Percentiles rank a stretch among this genome's conserved stretches.
Conservation (phyloP, 805 yeast genomes). For the Torulaspora microellipsoides region DNA sequence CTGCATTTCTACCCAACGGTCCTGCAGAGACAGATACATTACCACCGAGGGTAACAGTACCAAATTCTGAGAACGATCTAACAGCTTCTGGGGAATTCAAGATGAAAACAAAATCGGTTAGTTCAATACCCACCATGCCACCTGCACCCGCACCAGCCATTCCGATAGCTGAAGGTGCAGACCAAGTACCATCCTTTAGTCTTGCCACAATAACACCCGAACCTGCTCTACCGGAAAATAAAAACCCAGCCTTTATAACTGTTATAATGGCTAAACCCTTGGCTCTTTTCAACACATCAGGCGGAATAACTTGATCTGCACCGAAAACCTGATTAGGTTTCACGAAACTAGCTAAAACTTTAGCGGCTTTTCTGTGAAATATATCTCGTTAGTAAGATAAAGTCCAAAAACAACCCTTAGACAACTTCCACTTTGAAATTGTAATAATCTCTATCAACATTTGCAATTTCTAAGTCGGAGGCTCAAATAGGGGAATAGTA, state of each 20-base stretch:
- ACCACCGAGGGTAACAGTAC: conserved; percentile 93
- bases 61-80: conserved; percentile 87
- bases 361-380: conserved; percentile 75
- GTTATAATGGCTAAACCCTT: conserved; percentile 90
- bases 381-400: background rate
- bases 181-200: conserved; percentile 93
- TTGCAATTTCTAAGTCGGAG: background rate
- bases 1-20: conserved; percentile 95
- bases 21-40: conserved; percentile 96
- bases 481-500: background rate
- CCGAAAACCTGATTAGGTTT: conserved; percentile 94
- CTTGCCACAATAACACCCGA: conserved; percentile 94
- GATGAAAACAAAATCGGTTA: conserved; percentile 93
- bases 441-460: background rate
- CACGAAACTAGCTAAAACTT: conserved; percentile 79
- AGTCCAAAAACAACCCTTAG: background rate
- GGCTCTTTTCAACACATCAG: conserved; percentile 78
- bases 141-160: conserved; percentile 99
- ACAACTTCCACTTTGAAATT: background rate
- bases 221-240: conserved; percentile 96
- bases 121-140: conserved; percentile 93
- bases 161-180: conserved; percentile 92
- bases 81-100: conserved; percentile 85
- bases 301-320: conserved; percentile 86
- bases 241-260: conserved; percentile 93